phyloP scores from a whole-genome alignment of 2,329 filamentous ascomycete genomes.

The Fusarium acutatum region DNA sequence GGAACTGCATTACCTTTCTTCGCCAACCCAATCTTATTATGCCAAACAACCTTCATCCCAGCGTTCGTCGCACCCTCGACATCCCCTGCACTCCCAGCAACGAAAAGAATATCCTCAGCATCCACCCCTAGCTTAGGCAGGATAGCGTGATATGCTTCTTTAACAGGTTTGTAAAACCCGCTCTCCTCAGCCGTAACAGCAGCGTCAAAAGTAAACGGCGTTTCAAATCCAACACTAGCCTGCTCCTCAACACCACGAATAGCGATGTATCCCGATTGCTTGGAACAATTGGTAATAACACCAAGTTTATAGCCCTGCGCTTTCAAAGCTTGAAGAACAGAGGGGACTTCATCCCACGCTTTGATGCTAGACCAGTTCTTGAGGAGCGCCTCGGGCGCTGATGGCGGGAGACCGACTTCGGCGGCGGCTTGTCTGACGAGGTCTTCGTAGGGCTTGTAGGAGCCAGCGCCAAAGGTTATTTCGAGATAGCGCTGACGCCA shows the following conservation, averaged over 20 bases:
- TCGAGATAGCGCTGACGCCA: constrained; percentile 52
- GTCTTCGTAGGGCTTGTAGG: constrained; percentile 47
- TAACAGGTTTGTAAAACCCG: constrained; percentile 51
- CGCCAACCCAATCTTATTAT: constrained; percentile 45
- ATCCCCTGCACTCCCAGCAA: constrained; percentile 52
- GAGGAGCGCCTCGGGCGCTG: constrained; percentile 42
- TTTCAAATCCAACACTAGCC: constrained; percentile 4
- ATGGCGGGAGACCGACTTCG: constrained; percentile 42
- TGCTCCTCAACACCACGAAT: constrained; percentile 2
- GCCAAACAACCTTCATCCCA: constrained; percentile 52
- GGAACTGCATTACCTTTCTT: constrained; percentile 37
- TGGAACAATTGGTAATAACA: constrained; percentile 51
- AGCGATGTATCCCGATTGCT: constrained; percentile 41
- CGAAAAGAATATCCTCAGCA: constrained; percentile 45
- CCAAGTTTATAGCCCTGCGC: constrained; percentile 45
- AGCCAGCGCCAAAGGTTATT: constrained; percentile 47
- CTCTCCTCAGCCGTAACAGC: constrained; percentile 51
- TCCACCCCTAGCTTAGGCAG: constrained; percentile 41
- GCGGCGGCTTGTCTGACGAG: constrained; percentile 43
- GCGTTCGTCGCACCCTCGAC: constrained; percentile 48
- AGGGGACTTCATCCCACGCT: constrained; percentile 35
- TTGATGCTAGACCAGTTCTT: constrained; percentile 41
- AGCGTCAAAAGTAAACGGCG: constrained; percentile 42
- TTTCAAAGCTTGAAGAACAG: constrained; percentile 35
- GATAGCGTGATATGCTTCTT: constrained; percentile 45